Conservation (phyloP, 805 yeast species). For the Yarrowia sp. region DNA sequence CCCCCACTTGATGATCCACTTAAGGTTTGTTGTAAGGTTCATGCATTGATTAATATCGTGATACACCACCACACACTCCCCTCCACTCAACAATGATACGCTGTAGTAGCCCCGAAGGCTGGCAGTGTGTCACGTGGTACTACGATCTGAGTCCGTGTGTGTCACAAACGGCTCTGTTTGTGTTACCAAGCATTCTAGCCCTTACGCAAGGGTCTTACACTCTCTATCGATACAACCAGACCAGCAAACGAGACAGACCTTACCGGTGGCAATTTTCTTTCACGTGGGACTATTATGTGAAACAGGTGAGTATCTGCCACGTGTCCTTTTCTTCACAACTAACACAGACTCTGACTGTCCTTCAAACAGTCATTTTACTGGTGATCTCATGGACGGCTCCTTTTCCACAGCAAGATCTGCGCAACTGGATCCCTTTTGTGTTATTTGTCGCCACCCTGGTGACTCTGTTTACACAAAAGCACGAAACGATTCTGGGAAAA, state of each 20-base stretch:
- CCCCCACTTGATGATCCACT: no score
- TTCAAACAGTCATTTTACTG: background rate
- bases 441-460: slow-evolving; percentile 3
- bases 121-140: slow-evolving; percentile 8
- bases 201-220: background rate
- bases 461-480: background rate
- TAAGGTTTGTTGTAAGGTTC: no score
- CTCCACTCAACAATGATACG: background rate
- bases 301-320: background rate
- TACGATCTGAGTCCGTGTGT: slow-evolving; percentile 24
- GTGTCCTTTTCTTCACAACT: background rate
- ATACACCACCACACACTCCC: background rate
- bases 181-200: background rate
- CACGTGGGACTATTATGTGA: slow-evolving; percentile 1
- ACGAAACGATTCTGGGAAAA: slow-evolving; percentile 1
- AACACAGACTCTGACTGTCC: background rate
- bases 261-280: slow-evolving; percentile 1
- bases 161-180: slow-evolving; percentile 5
- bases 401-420: background rate
- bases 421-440: slow-evolving; percentile 25
- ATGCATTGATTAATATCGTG: no score
- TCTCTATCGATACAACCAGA: background rate
- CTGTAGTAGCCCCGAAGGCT: slow-evolving; percentile 8
- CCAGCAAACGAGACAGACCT: background rate
- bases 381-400: background rate